phyloP scores from a whole-genome alignment of 148 eudicot species.

The Salicornia ramosissima region DNA sequence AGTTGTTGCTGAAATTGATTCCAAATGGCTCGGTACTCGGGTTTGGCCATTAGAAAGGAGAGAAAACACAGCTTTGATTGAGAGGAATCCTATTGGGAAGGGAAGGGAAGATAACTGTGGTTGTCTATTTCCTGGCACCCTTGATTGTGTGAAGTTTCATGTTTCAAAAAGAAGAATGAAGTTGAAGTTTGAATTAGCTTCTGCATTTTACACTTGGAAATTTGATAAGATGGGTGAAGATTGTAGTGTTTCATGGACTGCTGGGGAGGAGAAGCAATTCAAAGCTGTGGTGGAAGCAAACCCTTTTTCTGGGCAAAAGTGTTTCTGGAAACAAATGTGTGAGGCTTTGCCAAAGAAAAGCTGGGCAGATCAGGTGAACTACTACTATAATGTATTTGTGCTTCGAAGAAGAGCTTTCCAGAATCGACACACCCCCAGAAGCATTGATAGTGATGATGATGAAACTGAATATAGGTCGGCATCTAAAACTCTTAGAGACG shows the following conservation, averaged over 20 bases:
- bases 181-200: conserved; percentile 59
- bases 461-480: conserved; percentile 42
- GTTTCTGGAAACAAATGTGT: conserved; percentile 54
- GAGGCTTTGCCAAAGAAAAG: conserved; percentile 40
- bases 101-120: conserved; percentile 64
- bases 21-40: conserved; percentile 61
- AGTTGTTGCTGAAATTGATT: conserved; percentile 39
- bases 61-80: conserved; percentile 24
- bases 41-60: conserved; percentile 61
- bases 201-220: conserved; percentile 58
- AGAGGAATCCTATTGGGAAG: conserved; percentile 62
- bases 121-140: conserved; percentile 52
- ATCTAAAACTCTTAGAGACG: conserved; percentile 25
- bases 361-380: conserved; percentile 61
- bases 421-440: conserved; percentile 46
- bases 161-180: conserved; percentile 47
- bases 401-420: conserved; percentile 61
- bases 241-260: conserved; percentile 58
- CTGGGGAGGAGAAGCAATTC: conserved; percentile 54
- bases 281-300: conserved; percentile 45
- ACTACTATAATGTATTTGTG: conserved; percentile 75
- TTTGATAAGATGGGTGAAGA: conserved; percentile 77
- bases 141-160: conserved; percentile 62
- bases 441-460: conserved; percentile 81
- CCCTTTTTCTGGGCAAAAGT: conserved; percentile 41